Conservation (phyloP, 1,284 basidiomycete genomes). For the Boletus mariae region DNA sequence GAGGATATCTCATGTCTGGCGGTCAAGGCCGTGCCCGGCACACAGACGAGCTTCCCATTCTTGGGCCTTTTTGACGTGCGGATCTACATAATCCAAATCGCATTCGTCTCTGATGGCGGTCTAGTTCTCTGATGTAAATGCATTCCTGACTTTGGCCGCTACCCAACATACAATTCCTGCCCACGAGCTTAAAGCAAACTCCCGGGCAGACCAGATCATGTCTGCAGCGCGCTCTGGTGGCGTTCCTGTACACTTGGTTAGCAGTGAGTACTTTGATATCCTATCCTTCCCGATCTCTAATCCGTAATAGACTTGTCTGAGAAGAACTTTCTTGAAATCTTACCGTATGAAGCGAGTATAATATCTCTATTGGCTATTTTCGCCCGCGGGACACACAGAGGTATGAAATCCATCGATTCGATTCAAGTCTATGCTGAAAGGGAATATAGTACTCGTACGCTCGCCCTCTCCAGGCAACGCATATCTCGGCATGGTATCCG, state of each 20-base stretch:
- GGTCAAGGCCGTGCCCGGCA: slow-evolving; percentile 42
- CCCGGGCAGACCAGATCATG: slow-evolving; percentile 62
- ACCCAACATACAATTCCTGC: slow-evolving; percentile 63
- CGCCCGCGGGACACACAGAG: slow-evolving; percentile 65
- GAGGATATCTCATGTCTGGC: slow-evolving; percentile 62
- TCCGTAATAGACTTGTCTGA: slow-evolving; percentile 62
- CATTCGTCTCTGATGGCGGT: slow-evolving; percentile 11
- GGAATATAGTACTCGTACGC: slow-evolving; percentile 47
- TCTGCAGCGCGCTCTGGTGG: slow-evolving; percentile 66
- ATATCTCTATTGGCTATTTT: slow-evolving; percentile 63
- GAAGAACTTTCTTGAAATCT: slow-evolving; percentile 68
- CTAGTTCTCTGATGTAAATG: slow-evolving; percentile 78
- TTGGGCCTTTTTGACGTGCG: slow-evolving; percentile 73
- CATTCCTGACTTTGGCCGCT: slow-evolving; percentile 74
- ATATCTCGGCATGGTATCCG: slow-evolving; percentile 59
- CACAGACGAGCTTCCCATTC: slow-evolving; percentile 36
- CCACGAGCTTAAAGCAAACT: slow-evolving; percentile 55
- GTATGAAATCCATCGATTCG: slow-evolving; percentile 34
- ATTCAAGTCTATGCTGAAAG: slow-evolving; percentile 6
- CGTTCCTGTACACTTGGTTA: slow-evolving; percentile 69
- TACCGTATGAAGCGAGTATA: slow-evolving; percentile 60
- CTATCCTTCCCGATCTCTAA: slow-evolving; percentile 1
- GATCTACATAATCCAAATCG: slow-evolving; percentile 2
- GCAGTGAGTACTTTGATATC: slow-evolving; percentile 52
- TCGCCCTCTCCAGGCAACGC: slow-evolving; percentile 36